Conservation (phyloP, 2,329 filamentous ascomycete species). For the Sphaerulina vaccinii region DNA sequence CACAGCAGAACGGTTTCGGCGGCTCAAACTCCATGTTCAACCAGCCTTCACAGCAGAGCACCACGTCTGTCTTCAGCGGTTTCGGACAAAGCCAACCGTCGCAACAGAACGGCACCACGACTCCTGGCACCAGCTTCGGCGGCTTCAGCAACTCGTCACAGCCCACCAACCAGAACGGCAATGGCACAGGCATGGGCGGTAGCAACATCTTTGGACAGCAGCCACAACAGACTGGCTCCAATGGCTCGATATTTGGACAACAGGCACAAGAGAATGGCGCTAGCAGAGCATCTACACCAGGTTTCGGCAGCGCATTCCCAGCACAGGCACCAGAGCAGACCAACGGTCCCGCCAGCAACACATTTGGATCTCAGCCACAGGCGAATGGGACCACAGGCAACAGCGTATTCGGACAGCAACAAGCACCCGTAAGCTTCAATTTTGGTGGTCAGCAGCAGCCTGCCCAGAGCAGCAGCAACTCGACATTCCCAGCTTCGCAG, state of each 20-base stretch:
- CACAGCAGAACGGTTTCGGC: constrained; percentile 25
- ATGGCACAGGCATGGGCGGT: constrained; percentile 4
- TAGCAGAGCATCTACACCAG: constrained; percentile 16
- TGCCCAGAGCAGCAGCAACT: constrained; percentile 7
- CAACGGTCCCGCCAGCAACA: constrained; percentile 2
- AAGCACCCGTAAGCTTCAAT: constrained; percentile 3
- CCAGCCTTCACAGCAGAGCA: constrained; percentile 20
- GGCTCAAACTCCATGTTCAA: constrained; percentile 19
- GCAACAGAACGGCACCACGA: constrained; percentile 22
- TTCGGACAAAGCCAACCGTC: constrained; percentile 19
- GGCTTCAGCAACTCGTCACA: constrained; percentile 21
- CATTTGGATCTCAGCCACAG: constrained; percentile 8
- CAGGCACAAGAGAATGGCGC: constrained; percentile 8
- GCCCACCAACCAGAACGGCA: constrained; percentile 15
- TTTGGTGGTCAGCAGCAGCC: constrained; percentile 12
- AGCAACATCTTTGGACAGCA: constrained; percentile 21
- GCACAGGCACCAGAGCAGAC: constrained; percentile 17
- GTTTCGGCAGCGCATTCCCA: constrained; percentile 14
- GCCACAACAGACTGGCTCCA: constrained; percentile 17
- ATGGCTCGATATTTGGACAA: constrained; percentile 12
- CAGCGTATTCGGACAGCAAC: constrained; percentile 18
- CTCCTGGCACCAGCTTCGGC: constrained; percentile 21
- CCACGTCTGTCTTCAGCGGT: constrained; percentile 15
- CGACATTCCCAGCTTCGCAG: constrained; percentile 14
- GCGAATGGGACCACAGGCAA: constrained; percentile 2